Evolutionary conservation across 805 yeast genomes (phyloP), one percentile per base, ranked within the genome.

Genomic region (Metschnikowia shivogae): DNA sequence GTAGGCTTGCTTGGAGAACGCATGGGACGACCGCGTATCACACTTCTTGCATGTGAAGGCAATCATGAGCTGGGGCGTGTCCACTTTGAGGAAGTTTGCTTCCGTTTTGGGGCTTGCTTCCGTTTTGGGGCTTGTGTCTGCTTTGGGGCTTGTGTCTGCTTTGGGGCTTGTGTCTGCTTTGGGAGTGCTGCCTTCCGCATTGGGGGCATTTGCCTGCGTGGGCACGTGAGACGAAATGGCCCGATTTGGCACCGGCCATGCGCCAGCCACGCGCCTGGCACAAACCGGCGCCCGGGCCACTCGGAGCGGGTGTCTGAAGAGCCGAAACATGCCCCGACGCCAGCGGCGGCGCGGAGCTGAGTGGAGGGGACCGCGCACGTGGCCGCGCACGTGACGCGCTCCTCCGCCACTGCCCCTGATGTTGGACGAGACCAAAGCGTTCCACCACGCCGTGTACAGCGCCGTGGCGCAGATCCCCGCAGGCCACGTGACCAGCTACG

Each of bases 31-130:
- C 45, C 97, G 71, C 3, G 85, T 78, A 37, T 80, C 75, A 65
- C 98, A 92, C 53, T 81, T 80, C 61, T 89, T 92, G 67, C 98
- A 92, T 0, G 97, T 92, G 67, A 92, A 90, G 0, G 96, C 92
- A 19, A 92, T 76, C 84, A 89, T 84, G 50, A 87, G 70, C 62
- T 83, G 80, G 2, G 95, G 96, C 49, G 84, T 80, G 43, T 86
- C 93, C 17, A 78, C 75, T 55, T 84, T 81, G 48, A 79, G 43
- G 34, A 52, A 36, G 6, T 49, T 49, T 3, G 49, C 11, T 4
- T 39, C 41, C 13, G 26, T 8, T 11, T 28, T 28, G n/a, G 39
- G 13, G 6, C 24, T 22, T 22, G 9, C 13, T 14, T n/a, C 24
- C 6, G 24, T n/a, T 19, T 20, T 11, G 14, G 40, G 11, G 14